phyloP scores from a whole-genome alignment of 2,329 filamentous ascomycete species.

The Thielaviopsis ethacetica region DNA sequence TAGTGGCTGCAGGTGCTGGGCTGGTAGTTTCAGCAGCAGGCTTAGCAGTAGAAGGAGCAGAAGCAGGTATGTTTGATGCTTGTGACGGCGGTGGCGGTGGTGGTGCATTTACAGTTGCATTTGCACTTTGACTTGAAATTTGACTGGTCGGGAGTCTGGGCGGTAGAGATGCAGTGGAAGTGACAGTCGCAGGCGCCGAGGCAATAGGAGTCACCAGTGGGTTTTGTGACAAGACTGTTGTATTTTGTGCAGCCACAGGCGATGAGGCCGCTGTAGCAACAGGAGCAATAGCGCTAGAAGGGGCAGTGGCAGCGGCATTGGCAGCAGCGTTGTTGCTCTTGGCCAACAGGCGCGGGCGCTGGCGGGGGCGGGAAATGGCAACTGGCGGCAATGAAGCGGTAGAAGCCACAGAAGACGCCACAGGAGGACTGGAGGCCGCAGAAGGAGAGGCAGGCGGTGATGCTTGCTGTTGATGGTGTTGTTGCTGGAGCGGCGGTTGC shows the following conservation, averaged over 20 bases:
- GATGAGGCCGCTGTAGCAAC: not conserved
- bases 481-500: not conserved
- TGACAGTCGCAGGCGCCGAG: not conserved
- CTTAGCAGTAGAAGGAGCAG: too few species aligned
- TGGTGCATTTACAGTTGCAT: not conserved
- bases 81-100: too few species aligned
- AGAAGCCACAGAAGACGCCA: not conserved
- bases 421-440: not conserved
- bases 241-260: not conserved
- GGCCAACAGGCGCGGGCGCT: conserved; percentile 2
- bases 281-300: not conserved
- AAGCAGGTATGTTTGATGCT: not conserved
- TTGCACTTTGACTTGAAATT: not conserved
- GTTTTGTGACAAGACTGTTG: not conserved
- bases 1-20: not conserved
- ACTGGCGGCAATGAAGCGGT: not conserved
- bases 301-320: not conserved
- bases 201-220: not conserved
- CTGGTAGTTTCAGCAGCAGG: too few species aligned
- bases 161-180: not conserved
- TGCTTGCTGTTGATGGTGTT: not conserved
- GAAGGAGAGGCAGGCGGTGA: not conserved
- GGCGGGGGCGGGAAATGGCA: not conserved
- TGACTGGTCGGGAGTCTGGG: not conserved
- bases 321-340: too few species aligned